Conservation (phyloP, 2,329 filamentous ascomycete genomes). For the Magnaporthiopsis poae region DNA sequence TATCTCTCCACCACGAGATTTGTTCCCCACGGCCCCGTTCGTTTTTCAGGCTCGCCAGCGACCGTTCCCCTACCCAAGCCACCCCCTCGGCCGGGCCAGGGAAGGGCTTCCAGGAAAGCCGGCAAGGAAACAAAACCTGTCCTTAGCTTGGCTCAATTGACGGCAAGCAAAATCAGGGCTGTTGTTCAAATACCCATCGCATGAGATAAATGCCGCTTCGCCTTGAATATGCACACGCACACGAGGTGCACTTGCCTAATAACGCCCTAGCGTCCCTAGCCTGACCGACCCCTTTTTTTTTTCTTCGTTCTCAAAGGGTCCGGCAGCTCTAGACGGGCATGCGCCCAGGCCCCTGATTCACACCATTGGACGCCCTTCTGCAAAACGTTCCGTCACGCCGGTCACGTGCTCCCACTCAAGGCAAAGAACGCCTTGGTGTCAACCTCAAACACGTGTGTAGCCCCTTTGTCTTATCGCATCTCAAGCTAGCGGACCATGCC, state of each 20-base stretch:
- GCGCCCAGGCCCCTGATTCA: not conserved
- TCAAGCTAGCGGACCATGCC: not conserved
- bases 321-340: no score
- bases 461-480: not conserved
- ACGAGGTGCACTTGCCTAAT: no score
- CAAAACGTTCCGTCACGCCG: not conserved
- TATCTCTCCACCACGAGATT: not conserved
- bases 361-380: not conserved
- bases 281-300: not conserved
- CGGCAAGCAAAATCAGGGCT: no score
- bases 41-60: not conserved
- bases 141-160: no score
- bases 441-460: not conserved
- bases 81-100: not conserved
- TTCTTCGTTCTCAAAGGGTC: no score
- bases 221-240: no score
- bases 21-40: not conserved
- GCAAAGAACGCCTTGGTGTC: not conserved
- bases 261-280: no score
- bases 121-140: not conserved
- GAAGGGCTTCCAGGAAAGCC: not conserved
- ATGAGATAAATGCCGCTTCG: no score
- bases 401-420: not conserved
- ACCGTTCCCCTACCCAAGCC: not conserved
- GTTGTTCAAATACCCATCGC: no score